These are phyloP conservation scores for Colletotrichum chrysophilum DNA, from an alignment of 2,329 filamentous ascomycete species.

Conservation along the genomic window DNA sequence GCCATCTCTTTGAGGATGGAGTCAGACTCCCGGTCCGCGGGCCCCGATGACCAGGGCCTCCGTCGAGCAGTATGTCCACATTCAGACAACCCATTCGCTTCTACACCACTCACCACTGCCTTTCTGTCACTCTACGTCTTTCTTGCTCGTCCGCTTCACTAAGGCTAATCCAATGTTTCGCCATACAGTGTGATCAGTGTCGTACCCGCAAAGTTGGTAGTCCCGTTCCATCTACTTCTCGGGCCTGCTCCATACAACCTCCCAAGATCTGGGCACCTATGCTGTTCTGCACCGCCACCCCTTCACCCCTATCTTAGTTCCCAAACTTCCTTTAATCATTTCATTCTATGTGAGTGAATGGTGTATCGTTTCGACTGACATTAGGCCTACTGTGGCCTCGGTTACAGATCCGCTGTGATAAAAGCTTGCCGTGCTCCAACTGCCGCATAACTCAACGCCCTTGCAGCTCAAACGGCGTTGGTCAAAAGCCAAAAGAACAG, in stretches of 20 bases:
- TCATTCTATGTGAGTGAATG: neutral
- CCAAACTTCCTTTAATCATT: neutral
- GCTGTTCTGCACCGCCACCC: neutral
- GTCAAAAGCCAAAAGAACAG: slow-evolving; percentile 59
- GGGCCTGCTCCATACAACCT: neutral
- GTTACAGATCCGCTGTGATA: slow-evolving; percentile 63
- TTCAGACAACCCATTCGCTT: neutral
- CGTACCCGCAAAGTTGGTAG: slow-evolving; percentile 45
- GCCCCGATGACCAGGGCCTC: slow-evolving; percentile 37
- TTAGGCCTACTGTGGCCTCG: neutral
- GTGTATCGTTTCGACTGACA: slow-evolving; percentile 13
- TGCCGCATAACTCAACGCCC: slow-evolving; percentile 57
- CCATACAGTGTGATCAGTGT: slow-evolving; percentile 49
- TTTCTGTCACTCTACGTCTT: neutral
- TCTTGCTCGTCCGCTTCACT: neutral
- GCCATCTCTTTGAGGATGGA: neutral
- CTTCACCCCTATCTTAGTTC: neutral
- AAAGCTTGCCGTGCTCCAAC: slow-evolving; percentile 63
- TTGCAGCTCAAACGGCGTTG: slow-evolving; percentile 60
- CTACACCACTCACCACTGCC: neutral
- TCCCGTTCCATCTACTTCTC: neutral
- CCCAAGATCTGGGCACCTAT: neutral
- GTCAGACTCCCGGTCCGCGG: slow-evolving; percentile 21
- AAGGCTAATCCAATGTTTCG: slow-evolving; percentile 19
- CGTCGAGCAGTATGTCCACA: slow-evolving; percentile 40